Evolutionary conservation across 148 eudicot species (phyloP), one percentile per base, ranked within the genome.

Genomic region (Salicornia ramosissima): DNA sequence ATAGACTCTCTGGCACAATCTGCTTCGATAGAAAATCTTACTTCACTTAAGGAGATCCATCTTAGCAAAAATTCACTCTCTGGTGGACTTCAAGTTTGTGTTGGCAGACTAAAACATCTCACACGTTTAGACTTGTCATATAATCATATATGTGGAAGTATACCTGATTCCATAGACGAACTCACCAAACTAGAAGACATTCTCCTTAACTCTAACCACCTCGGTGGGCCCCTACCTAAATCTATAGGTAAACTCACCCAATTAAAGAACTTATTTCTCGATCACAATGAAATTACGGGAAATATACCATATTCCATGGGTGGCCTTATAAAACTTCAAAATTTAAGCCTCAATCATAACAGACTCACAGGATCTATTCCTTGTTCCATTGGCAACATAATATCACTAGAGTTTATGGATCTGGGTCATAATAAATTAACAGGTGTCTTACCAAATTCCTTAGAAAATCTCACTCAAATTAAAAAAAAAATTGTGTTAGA

Each of bases 81-180:
- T 0, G 90, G 86, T 28, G 16, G 57, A 0, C 83, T 92, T 34
- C 93, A 94, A 2, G 40, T 21, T 5, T 52, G 71, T 33, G 71
- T 90, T 55, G 94, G 96, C 21, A 72, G 72, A 13, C 84, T 92
- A 13, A 78, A 73, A 60, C 73, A 64, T 15, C 72, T 92, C 16
- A 62, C 42, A 0, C 47, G 73, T 39, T 42, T 86, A 0, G 91
- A 88, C 68, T 68, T 92, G 6, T 86, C 98, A 3, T 61, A 59
- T 43, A 92, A 92, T 72, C 75, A 62, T 31, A 14, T 89, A 5
- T 36, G 54, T 6, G 93, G 88, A 33, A 64, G 21, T 18, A 51
- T 92, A 59, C 97, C 97, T 1, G 24, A 58, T 7, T 81, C 91
- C 0, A 71, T 90, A 19, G 93, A 90, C 5, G 59, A 74, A 14